Base-by-base conservation (phyloP, 2,329 filamentous ascomycete species). In the Aureobasidium sp. region DNA sequence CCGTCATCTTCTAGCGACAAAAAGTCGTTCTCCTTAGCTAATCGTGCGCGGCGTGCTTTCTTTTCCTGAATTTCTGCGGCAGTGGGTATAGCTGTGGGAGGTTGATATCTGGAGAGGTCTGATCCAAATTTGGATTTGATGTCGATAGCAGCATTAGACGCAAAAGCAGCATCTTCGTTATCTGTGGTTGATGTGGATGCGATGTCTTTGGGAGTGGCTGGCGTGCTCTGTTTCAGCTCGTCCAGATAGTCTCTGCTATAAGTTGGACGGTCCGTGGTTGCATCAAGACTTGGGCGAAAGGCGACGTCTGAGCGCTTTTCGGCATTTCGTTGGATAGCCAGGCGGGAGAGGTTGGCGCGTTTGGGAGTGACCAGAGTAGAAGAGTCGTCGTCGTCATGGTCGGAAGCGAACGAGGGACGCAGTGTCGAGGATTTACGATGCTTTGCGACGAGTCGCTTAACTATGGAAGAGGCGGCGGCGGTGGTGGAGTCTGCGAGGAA, bases 191-290 rank as follows among this genome's bases (percentile, higher is more conserved):
- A 69, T 15, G 65, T 50, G 8, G 63, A 50, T 20, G 64, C 77
- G 1, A 87, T 70, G 63, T 89, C 82, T 65, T 84, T 87, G 0
- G 92, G 92, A 0, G 89, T 92, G 27, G 87, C 90, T 0, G 91
- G 92, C 0, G 92, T 97, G 13, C 90, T 92, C 63, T 86, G 88
- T 65, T 91, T 90, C 15, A 99, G 81, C 72, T 96, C 90, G 37
- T 89, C 86, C 24, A 99, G 80, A 67, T 93, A 90, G 68, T 95
- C 90, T 70, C 89, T 89, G 77, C 84, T 95, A 73, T 99, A 97
- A 63, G 79, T 88, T 0, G 91, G 92, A 41, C 88, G 80, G 57
- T 87, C 87, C 17, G 88, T 85, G 15, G 70, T 66, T 41, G 85
- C 82, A 6, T 79, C 77, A 0, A 83, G 79, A 8, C 85, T 80